Conservation (phyloP, 1,284 basidiomycete genomes). For the Cutaneotrichosporon arboriforme region DNA sequence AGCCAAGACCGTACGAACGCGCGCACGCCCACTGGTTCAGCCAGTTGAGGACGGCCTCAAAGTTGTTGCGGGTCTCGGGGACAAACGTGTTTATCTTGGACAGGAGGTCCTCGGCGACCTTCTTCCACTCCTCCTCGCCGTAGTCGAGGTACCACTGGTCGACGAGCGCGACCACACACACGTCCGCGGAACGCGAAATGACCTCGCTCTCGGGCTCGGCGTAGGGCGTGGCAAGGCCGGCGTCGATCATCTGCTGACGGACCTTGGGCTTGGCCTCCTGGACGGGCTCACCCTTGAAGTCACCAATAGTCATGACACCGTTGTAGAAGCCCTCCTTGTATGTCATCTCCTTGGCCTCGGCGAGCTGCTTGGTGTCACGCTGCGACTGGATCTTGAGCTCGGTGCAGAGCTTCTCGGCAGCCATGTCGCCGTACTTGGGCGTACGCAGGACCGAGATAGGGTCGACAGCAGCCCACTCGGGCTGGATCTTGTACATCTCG, state of each 20-base stretch:
- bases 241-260: slow-evolving; percentile 73
- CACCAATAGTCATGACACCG: slow-evolving; percentile 83
- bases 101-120: slow-evolving; percentile 74
- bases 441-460: slow-evolving; percentile 85
- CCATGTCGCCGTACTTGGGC: slow-evolving; percentile 85
- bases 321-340: slow-evolving; percentile 99
- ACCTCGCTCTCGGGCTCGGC: slow-evolving; percentile 94
- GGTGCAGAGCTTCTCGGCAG: slow-evolving; percentile 79
- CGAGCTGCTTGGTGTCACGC: slow-evolving; percentile 86
- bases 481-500: slow-evolving; percentile 92
- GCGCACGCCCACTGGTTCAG: slow-evolving; percentile 99
- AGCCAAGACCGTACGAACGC: slow-evolving; percentile 91
- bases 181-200: slow-evolving; percentile 82
- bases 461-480: slow-evolving; percentile 79
- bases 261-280: slow-evolving; percentile 90
- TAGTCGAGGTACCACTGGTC: slow-evolving; percentile 99
- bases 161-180: slow-evolving; percentile 95
- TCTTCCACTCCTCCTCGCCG: slow-evolving; percentile 84
- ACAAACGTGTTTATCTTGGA: slow-evolving; percentile 85
- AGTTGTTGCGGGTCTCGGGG: slow-evolving; percentile 81
- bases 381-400: slow-evolving; percentile 93
- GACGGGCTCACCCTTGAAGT: slow-evolving; percentile 79
- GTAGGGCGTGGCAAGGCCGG: slow-evolving; percentile 77
- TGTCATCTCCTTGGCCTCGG: slow-evolving; percentile 94
- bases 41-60: slow-evolving; percentile 90